A percentile compares a stretch with the other conserved stretches of the same genome.
phyloP scores from a whole-genome alignment of 495 filamentous ascomycete genomes.

The Penicillium canescens region DNA sequence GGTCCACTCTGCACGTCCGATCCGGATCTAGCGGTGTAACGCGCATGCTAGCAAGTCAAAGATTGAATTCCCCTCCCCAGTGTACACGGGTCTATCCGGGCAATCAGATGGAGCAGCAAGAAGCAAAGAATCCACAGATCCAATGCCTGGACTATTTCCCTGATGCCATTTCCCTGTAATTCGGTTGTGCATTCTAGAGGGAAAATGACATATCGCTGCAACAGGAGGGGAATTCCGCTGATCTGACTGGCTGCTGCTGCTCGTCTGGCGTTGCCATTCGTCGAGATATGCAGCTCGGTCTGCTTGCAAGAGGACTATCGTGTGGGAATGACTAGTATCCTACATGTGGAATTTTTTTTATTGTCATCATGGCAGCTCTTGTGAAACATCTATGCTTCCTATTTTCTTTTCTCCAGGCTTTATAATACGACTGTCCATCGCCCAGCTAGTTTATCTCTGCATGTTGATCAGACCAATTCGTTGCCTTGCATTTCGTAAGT shows the following conservation, averaged over 20 bases:
- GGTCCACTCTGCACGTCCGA: conserved; percentile 15
- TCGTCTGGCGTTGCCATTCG: conserved; percentile 14
- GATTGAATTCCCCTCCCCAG: conserved; percentile 9
- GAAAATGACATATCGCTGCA: conserved; percentile 33
- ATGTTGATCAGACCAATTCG: conserved; percentile 20
- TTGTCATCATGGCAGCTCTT: conserved; percentile 5
- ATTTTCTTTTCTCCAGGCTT: background rate
- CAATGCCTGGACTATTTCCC: conserved; percentile 1
- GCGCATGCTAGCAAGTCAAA: conserved; percentile 14
- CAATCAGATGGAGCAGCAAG: background rate
- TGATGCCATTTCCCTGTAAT: no score
- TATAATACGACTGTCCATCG: conserved; percentile 13
- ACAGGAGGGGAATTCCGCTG: conserved; percentile 5
- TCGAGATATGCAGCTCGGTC: conserved; percentile 13
- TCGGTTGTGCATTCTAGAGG: conserved; percentile 1
- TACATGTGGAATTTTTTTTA: conserved; percentile 4
- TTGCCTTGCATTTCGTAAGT: conserved; percentile 11
- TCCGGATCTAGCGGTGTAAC: conserved; percentile 34
- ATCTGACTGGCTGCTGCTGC: conserved; percentile 19
- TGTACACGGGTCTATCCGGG: conserved; percentile 13
- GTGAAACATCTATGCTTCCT: conserved; percentile 14
- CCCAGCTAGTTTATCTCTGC: conserved; percentile 4
- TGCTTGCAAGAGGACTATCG: conserved; percentile 11
- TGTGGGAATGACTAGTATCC: conserved; percentile 7
- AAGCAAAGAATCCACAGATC: conserved; percentile 1